These are phyloP conservation scores for Eucalyptus victrix DNA, from an alignment of 345 rosid species.

Conservation along the genomic window DNA sequence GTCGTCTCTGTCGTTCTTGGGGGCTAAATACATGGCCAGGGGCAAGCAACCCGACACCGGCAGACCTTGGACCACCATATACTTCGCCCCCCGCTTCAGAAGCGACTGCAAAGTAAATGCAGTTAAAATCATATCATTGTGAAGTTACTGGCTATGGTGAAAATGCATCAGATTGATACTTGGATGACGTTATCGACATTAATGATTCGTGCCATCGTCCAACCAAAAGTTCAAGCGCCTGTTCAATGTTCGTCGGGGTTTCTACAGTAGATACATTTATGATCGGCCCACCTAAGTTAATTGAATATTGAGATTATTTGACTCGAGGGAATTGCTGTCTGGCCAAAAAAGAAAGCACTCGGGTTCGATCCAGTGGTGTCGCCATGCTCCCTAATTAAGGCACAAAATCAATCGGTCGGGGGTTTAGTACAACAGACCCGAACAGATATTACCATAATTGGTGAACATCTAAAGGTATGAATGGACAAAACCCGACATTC, in stretches of 20 bases:
- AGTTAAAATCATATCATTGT: neutral
- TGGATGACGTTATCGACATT: neutral
- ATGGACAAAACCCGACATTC: neutral
- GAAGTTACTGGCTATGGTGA: neutral
- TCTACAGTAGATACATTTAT: neutral
- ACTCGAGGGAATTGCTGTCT: neutral
- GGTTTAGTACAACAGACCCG: neutral
- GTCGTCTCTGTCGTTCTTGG: constrained; percentile 49
- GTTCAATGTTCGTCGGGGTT: neutral
- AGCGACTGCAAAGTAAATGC: constrained; percentile 25
- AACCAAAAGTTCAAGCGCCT: neutral
- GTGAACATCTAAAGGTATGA: neutral
- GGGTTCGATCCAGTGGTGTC: neutral
- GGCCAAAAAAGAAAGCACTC: neutral
- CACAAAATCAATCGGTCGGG: neutral
- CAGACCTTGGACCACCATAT: constrained; percentile 69
- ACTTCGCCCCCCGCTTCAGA: constrained; percentile 60
- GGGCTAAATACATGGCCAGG: constrained; percentile 43
- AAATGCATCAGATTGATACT: neutral
- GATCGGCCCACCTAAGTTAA: neutral
- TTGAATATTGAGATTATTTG: neutral
- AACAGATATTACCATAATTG: neutral
- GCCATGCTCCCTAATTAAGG: neutral
- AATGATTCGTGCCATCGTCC: neutral
- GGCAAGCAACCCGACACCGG: constrained; percentile 79